Percentiles rank a stretch among this genome's conserved stretches.
Conservation (phyloP, 345 rosid species). For the Angophora floribunda region DNA sequence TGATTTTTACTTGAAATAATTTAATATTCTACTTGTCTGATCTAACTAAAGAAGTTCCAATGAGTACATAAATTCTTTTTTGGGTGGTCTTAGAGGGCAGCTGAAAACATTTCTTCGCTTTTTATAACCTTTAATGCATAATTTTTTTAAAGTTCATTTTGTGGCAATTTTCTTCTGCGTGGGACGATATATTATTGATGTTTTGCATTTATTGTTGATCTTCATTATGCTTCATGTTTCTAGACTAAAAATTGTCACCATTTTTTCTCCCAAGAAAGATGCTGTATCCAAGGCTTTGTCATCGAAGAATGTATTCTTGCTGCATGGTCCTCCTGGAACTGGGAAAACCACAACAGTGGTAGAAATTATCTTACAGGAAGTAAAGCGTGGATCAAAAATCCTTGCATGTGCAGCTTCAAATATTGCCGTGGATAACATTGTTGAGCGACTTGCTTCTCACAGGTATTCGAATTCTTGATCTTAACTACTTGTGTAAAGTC, state of each 20-base stretch:
- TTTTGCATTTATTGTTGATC: not conserved
- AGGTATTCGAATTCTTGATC: constrained; percentile 28
- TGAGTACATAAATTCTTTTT: not conserved
- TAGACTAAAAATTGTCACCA: not conserved
- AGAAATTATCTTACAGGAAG: constrained; percentile 90
- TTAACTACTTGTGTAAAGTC: not conserved
- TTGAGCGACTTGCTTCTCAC: constrained; percentile 87
- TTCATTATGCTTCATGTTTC: not conserved
- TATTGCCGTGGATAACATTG: constrained; percentile 97
- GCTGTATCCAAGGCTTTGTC: constrained; percentile 79
- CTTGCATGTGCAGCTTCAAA: constrained; percentile 99
- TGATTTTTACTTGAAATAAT: not conserved
- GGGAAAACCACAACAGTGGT: constrained; percentile 98
- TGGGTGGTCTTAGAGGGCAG: not conserved
- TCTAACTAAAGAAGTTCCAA: not conserved
- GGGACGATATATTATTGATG: not conserved
- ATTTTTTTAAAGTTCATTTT: not conserved
- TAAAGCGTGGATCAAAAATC: constrained; percentile 87
- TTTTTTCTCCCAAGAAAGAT: constrained; percentile 39
- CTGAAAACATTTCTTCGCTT: not conserved
- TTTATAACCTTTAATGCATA: not conserved
- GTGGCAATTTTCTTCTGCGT: not conserved
- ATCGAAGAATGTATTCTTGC: constrained; percentile 72
- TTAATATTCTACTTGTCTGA: not conserved
- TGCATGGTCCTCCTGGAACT: constrained; percentile 99